phyloP scores from a whole-genome alignment of 2,329 filamentous ascomycete species.

The Pyricularia sp. region DNA sequence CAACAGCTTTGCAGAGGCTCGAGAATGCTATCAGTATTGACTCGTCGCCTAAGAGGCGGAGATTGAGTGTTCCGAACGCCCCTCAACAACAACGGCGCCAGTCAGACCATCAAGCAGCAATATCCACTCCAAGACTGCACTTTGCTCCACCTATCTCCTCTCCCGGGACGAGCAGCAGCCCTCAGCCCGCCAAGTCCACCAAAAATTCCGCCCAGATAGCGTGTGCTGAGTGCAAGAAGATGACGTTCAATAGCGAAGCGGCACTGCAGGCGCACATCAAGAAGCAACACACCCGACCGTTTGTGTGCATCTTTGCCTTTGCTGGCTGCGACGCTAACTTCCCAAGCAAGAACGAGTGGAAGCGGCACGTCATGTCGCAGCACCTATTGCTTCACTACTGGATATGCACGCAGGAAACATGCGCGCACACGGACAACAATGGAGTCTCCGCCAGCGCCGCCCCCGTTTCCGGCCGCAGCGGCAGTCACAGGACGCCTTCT shows the following conservation, averaged over 20 bases:
- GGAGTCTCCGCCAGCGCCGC: constrained; percentile 6
- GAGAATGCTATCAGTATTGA: neutral
- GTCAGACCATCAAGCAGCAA: neutral
- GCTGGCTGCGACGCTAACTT: constrained; percentile 71
- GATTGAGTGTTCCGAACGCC: neutral
- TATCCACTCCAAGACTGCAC: neutral
- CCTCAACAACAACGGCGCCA: neutral
- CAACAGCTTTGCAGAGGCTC: neutral
- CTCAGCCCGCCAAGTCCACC: neutral
- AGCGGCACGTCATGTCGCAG: constrained; percentile 73
- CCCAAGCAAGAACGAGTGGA: constrained; percentile 88
- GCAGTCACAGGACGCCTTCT: neutral
- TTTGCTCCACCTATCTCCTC: neutral
- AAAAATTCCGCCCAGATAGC: constrained; percentile 1
- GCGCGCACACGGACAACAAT: constrained; percentile 22
- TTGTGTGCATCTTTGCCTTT: constrained; percentile 66
- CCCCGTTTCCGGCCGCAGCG: constrained; percentile 13
- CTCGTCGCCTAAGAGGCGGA: neutral
- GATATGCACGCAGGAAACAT: constrained; percentile 60
- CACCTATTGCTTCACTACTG: constrained; percentile 69
- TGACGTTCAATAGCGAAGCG: constrained; percentile 31
- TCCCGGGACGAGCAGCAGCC: neutral
- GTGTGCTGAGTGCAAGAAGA: constrained; percentile 24
- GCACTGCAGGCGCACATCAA: constrained; percentile 39
- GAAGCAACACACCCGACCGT: constrained; percentile 47